A percentile compares a stretch with the other conserved stretches of the same genome.
Evolutionary conservation across 257 asterid species (phyloP).

Genomic region (Lycium ferocissimum): DNA sequence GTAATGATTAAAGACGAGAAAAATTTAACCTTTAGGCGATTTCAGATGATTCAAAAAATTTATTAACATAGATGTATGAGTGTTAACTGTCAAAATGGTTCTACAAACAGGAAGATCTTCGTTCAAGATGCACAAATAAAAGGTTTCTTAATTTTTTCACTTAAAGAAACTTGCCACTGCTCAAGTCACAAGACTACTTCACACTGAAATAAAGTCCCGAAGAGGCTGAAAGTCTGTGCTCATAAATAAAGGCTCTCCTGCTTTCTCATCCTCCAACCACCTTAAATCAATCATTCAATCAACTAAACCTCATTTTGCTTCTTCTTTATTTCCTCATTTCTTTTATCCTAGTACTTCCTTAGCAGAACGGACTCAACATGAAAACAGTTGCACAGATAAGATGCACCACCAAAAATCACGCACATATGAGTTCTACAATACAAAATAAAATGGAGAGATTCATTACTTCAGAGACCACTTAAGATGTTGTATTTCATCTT

Average conservation of each 20-base stretch:
- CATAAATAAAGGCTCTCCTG: not conserved
- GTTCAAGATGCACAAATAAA: not conserved
- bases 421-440: not conserved
- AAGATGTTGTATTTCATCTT: constrained; percentile 79
- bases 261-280: not conserved
- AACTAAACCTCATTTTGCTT: constrained; percentile 22
- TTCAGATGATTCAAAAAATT: not conserved
- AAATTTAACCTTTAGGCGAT: not conserved
- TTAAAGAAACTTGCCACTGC: not conserved
- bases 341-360: not conserved
- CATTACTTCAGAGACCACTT: constrained; percentile 84
- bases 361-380: not conserved
- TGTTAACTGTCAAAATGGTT: not conserved
- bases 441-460: not conserved
- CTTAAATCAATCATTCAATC: constrained; percentile 15
- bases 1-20: not conserved
- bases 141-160: not conserved
- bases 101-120: not conserved
- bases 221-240: not conserved
- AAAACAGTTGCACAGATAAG: not conserved
- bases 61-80: not conserved
- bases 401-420: not conserved
- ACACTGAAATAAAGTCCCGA: not conserved
- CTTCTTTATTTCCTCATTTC: not conserved
- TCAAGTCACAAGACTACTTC: not conserved